Evolutionary conservation across 2,329 filamentous ascomycete species (phyloP), one percentile per base, ranked within the genome.

Genomic region (Thelonectria blattea): DNA sequence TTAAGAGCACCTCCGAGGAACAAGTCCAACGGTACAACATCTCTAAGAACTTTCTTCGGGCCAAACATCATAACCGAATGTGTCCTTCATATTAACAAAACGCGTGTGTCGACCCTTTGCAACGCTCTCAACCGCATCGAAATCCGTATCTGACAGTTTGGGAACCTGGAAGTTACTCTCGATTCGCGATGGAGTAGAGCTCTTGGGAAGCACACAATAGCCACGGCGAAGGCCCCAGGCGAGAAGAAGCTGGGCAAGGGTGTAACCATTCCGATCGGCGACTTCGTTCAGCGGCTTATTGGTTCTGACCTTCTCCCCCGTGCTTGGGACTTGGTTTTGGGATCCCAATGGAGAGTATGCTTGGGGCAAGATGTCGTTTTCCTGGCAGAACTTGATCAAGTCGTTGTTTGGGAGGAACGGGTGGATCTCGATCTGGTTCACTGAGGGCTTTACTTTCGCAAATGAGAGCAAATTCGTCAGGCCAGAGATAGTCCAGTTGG

Each of bases 1-100:
- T 30, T 30, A 10, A 7, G 8, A 30, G 27, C 27, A 8, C 27
- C 5, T 30, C n/a, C n/a, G 5, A 30, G 8, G 9, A 37, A 14
- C 6, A 14, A 37, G 15, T 37, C 34, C 5, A 37, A 37, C 34
- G 3, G 15, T 15, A 37, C 34, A 14, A 37, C 15, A 15, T 15
- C 12, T 15, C 34, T 37, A 14, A 14, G 32, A 10, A 20, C 18
- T 27, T 78, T 88, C 85, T 70, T 88, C 84, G 0, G 86, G 81
- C 87, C 86, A 89, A 51, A 91, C 84, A 68, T 92, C 81, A 73
- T 90, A 91, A 7, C 90, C 90, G 74, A 92, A 92, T 1, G 88
- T 91, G 65, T 91, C 89, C 82, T 91, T 92, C 89, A 92, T 92
- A 79, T 92, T 91, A 60, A 92, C 89, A 71, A 92, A 92, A 39